These are phyloP conservation scores for Trypanosoma cruzi DNA, from an alignment of 208 protist genomes.

Conservation along the genomic window DNA sequence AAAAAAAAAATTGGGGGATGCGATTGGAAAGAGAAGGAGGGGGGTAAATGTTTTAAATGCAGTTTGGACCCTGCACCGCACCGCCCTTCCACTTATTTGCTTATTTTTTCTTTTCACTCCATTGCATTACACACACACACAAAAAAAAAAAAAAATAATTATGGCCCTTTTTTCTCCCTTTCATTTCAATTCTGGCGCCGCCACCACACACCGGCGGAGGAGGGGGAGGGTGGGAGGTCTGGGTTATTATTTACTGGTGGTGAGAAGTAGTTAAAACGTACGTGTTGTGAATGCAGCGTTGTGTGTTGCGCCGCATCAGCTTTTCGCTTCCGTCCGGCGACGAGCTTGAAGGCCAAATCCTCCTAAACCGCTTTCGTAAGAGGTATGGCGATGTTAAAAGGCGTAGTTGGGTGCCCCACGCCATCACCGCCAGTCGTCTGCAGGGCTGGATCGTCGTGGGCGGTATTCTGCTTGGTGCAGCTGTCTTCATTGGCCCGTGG, in stretches of 20 bases:
- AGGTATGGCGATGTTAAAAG: conserved; percentile 20
- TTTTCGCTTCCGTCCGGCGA: conserved; percentile 36
- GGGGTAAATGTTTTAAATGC: too few relatives aligned
- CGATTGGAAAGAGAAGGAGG: too few relatives aligned
- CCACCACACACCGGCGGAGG: background rate
- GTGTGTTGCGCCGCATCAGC: conserved; percentile 4
- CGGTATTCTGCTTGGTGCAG: conserved; percentile 66
- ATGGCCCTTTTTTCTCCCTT: background rate
- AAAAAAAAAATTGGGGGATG: too few relatives aligned
- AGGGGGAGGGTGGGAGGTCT: background rate
- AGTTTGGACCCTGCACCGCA: too few relatives aligned
- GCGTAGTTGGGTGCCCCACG: conserved; percentile 32
- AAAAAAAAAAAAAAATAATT: background rate
- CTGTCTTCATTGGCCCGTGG: conserved; percentile 78
- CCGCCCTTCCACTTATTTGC: too few relatives aligned
- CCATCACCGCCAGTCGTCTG: conserved; percentile 56
- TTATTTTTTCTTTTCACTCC: too few relatives aligned
- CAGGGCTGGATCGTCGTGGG: conserved; percentile 68
- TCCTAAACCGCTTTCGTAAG: conserved; percentile 53
- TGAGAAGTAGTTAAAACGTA: background rate
- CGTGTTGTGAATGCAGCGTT: conserved; percentile 14
- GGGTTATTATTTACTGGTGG: background rate
- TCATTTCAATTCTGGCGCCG: background rate
- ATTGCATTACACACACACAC: conserved; percentile 20
- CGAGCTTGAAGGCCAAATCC: conserved; percentile 49